These are phyloP conservation scores for Camelina sativa DNA, from an alignment of 345 rosid genomes.

Conservation along the genomic window DNA sequence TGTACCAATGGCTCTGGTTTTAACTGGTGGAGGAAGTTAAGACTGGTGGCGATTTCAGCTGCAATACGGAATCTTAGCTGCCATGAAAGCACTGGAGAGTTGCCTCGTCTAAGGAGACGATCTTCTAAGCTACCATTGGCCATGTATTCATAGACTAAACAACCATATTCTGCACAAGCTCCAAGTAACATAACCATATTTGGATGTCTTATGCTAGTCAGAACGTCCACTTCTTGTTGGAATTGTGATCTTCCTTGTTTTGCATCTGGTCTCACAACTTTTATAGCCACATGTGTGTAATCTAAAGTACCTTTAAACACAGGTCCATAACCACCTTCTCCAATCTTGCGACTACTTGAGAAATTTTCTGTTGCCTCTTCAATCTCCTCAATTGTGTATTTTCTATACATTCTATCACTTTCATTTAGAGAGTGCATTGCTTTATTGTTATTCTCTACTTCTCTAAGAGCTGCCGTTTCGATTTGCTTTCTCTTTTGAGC, in stretches of 20 bases:
- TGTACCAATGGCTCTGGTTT: slow-evolving; percentile 46
- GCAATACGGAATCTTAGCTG: slow-evolving; percentile 39
- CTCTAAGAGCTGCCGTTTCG: slow-evolving; percentile 14
- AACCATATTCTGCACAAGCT: slow-evolving; percentile 69
- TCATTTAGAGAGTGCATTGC: background rate
- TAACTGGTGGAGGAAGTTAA: slow-evolving; percentile 41
- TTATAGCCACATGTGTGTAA: slow-evolving; percentile 52
- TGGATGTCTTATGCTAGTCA: slow-evolving; percentile 56
- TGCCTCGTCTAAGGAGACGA: slow-evolving; percentile 35
- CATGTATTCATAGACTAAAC: slow-evolving; percentile 42
- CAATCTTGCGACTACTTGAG: slow-evolving; percentile 33
- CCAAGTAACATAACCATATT: slow-evolving; percentile 61
- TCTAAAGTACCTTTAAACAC: slow-evolving; percentile 48
- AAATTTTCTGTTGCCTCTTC: slow-evolving; percentile 47
- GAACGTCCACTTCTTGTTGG: slow-evolving; percentile 55
- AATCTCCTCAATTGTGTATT: slow-evolving; percentile 56
- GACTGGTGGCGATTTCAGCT: slow-evolving; percentile 36
- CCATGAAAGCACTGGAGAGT: slow-evolving; percentile 40
- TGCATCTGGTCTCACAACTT: slow-evolving; percentile 55
- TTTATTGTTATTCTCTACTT: background rate
- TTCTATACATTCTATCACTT: slow-evolving; percentile 39
- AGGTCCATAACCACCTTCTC: slow-evolving; percentile 50
- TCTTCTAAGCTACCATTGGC: slow-evolving; percentile 44
- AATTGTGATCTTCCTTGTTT: slow-evolving; percentile 54
- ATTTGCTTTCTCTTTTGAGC: slow-evolving; percentile 38